These are phyloP conservation scores for Acanthochlamys bracteata DNA, from an alignment of 106 monocot species.

Conservation along the genomic window DNA sequence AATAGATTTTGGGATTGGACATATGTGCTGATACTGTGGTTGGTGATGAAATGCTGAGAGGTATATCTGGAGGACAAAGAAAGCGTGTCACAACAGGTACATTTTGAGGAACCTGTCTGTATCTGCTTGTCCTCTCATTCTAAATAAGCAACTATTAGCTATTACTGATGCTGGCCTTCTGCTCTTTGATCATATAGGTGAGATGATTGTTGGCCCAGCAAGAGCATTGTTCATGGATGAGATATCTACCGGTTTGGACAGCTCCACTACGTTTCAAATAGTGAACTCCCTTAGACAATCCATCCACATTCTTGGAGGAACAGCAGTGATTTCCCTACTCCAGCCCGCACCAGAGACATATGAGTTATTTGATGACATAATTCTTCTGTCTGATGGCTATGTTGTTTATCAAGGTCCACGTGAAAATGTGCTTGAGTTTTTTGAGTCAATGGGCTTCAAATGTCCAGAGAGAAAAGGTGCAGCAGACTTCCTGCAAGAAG, in stretches of 20 bases:
- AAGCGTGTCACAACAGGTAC: slow-evolving; percentile 48
- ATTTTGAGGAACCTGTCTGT: too few species aligned
- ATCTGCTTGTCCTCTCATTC: too few species aligned
- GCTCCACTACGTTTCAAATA: slow-evolving; percentile 49
- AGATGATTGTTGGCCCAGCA: slow-evolving; percentile 51
- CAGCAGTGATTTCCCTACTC: slow-evolving; percentile 37
- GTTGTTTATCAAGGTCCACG: slow-evolving; percentile 41
- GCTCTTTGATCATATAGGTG: too few species aligned
- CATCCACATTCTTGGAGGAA: slow-evolving; percentile 33
- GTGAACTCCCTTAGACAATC: slow-evolving; percentile 35
- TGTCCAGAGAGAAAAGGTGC: slow-evolving; percentile 41
- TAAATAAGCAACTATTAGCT: too few species aligned
- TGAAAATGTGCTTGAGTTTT: slow-evolving; percentile 35
- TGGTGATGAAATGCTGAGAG: slow-evolving; percentile 42
- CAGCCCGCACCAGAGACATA: slow-evolving; percentile 55
- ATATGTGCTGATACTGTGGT: slow-evolving; percentile 49
- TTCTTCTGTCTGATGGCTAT: slow-evolving; percentile 46
- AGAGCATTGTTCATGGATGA: slow-evolving; percentile 49
- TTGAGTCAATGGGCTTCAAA: slow-evolving; percentile 44
- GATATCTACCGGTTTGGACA: slow-evolving; percentile 48
- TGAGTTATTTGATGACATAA: slow-evolving; percentile 44
- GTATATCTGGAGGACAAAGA: slow-evolving; percentile 43
- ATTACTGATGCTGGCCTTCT: too few species aligned
- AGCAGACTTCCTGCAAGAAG: slow-evolving; percentile 52
- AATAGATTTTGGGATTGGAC: slow-evolving; percentile 51